Percentiles rank a stretch among this genome's conserved stretches.
phyloP scores from a whole-genome alignment of 495 filamentous ascomycete species.

The Tuber aestivum region DNA sequence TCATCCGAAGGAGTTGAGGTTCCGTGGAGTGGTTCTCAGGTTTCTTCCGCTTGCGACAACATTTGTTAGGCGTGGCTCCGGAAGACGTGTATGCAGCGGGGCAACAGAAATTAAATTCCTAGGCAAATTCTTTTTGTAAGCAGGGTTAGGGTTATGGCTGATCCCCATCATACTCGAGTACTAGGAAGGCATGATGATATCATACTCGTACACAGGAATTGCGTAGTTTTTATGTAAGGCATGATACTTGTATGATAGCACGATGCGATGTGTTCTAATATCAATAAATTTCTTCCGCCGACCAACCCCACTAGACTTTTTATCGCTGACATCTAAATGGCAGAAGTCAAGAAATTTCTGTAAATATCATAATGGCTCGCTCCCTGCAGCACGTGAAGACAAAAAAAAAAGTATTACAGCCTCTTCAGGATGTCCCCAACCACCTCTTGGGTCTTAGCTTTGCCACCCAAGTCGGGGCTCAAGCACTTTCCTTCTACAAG shows the following conservation, averaged over 20 bases:
- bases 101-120: not conserved
- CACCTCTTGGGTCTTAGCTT: constrained; percentile 79
- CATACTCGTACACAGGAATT: not conserved
- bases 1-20: not conserved
- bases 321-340: not conserved
- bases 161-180: not conserved
- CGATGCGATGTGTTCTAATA: not conserved
- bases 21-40: not conserved
- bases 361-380: not conserved
- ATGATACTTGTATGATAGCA: not conserved
- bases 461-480: constrained; percentile 87
- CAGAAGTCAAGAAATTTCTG: not conserved
- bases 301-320: too few species aligned
- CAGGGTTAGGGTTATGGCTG: not conserved
- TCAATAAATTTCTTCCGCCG: not conserved
- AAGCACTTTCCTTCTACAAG: constrained; percentile 74
- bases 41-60: not conserved
- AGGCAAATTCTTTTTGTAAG: not conserved
- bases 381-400: not conserved
- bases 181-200: too few species aligned
- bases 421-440: constrained; percentile 81
- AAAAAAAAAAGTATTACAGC: constrained; percentile 51
- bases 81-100: not conserved
- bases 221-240: not conserved
- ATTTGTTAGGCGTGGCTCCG: not conserved